phyloP scores from a whole-genome alignment of 2,329 filamentous ascomycete species.

The Fragosphaeria purpurea region DNA sequence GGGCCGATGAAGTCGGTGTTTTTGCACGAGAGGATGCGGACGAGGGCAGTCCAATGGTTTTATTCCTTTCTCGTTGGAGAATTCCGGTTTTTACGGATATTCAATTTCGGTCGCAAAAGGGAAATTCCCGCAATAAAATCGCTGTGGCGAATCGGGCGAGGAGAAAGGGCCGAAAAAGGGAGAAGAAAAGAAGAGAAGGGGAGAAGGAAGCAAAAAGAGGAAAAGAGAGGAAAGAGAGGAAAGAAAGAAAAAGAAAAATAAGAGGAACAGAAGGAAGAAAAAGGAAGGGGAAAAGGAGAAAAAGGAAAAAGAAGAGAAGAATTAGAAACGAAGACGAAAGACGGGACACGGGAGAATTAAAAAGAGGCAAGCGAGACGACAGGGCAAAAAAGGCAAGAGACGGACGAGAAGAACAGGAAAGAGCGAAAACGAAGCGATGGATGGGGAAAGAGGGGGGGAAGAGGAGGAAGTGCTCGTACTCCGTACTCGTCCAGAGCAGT shows the following conservation, averaged over 20 bases:
- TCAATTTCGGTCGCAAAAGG: not conserved
- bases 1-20: no score
- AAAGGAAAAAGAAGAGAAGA: not conserved
- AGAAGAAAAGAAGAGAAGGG: conserved; percentile 1
- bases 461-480: no score
- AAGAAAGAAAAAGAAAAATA: not conserved
- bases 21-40: no score
- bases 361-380: not conserved
- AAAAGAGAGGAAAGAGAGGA: not conserved
- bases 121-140: not conserved
- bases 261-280: not conserved
- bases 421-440: not conserved
- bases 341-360: not conserved
- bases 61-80: no score
- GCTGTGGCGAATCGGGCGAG: not conserved
- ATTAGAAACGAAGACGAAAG: not conserved
- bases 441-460: no score
- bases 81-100: not conserved
- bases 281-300: conserved; percentile 3
- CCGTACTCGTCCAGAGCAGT: no score
- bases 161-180: not conserved
- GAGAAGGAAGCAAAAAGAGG: not conserved
- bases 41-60: no score
- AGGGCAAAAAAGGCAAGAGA: not conserved
- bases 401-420: not conserved